phyloP scores from a whole-genome alignment of 2,329 filamentous ascomycete genomes.

The Onygenales sp. region DNA sequence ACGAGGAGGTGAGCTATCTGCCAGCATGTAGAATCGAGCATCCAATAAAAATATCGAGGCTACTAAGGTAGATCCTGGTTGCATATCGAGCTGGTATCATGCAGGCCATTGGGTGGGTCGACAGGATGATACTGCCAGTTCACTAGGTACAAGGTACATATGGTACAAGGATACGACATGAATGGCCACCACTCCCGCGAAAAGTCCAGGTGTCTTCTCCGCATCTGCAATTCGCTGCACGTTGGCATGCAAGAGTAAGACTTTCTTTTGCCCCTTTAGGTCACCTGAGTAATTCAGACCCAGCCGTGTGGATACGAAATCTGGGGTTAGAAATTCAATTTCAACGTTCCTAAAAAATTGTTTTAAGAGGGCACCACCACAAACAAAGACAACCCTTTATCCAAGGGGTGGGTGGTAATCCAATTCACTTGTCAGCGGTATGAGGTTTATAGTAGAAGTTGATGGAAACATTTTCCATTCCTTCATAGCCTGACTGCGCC shows the following conservation, averaged over 20 bases:
- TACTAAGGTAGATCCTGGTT: not conserved
- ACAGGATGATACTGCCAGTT: conserved; percentile 1
- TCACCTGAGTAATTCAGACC: conserved; percentile 31
- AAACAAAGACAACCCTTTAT: not conserved
- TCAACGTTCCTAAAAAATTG: conserved; percentile 24
- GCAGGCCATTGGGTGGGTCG: not conserved
- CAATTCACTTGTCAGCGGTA: not conserved
- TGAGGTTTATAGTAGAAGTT: not conserved
- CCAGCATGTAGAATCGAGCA: not conserved
- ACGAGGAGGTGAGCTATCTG: not conserved
- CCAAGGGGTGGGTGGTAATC: not conserved
- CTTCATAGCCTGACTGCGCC: not conserved
- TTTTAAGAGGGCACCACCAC: not conserved
- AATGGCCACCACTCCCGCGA: not conserved
- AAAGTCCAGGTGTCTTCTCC: conserved; percentile 1
- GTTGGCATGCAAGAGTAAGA: conserved; percentile 6
- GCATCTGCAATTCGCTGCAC: conserved; percentile 9
- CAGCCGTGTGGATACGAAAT: conserved; percentile 26
- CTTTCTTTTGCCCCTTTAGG: conserved; percentile 11
- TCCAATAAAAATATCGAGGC: not conserved
- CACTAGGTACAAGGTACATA: not conserved
- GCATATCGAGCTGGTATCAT: not conserved
- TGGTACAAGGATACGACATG: conserved; percentile 2
- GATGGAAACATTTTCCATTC: not conserved
- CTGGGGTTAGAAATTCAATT: conserved; percentile 30